phyloP scores from a whole-genome alignment of 768 basidiomycete genomes.

The Xerocomus spinulosus region DNA sequence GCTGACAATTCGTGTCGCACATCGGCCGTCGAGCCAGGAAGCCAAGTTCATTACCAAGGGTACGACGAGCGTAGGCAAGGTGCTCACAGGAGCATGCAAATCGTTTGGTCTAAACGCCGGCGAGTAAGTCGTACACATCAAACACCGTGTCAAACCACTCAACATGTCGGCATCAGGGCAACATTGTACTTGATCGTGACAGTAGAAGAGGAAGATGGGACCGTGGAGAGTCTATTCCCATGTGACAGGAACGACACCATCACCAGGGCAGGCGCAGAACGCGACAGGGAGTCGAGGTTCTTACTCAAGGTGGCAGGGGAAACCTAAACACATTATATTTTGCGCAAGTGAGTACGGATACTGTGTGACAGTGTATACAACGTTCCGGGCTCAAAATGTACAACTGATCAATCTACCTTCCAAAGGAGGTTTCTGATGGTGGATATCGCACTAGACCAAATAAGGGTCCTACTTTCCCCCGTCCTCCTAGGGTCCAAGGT shows the following conservation, averaged over 20 bases:
- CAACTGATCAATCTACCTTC: too few relatives aligned
- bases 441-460: too few relatives aligned
- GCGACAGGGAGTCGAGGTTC: constrained; percentile 19
- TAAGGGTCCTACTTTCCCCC: too few relatives aligned
- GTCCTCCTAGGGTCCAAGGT: too few relatives aligned
- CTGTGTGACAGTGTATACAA: too few relatives aligned
- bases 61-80: constrained; percentile 29
- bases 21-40: constrained; percentile 27
- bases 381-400: too few relatives aligned
- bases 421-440: too few relatives aligned
- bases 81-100: constrained; percentile 25
- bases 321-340: too few relatives aligned
- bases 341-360: too few relatives aligned
- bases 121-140: constrained; percentile 11
- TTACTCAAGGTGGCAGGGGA: constrained; percentile 23
- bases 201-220: constrained; percentile 22
- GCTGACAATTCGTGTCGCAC: constrained; percentile 30
- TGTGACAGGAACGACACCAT: constrained; percentile 28
- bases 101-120: constrained; percentile 25
- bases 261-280: constrained; percentile 24
- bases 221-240: constrained; percentile 26
- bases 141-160: neutral
- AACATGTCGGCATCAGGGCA: constrained; percentile 11
- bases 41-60: constrained; percentile 29
- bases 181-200: constrained; percentile 24